phyloP scores from a whole-genome alignment of 2,329 filamentous ascomycete genomes.

The Epichloe sibirici region DNA sequence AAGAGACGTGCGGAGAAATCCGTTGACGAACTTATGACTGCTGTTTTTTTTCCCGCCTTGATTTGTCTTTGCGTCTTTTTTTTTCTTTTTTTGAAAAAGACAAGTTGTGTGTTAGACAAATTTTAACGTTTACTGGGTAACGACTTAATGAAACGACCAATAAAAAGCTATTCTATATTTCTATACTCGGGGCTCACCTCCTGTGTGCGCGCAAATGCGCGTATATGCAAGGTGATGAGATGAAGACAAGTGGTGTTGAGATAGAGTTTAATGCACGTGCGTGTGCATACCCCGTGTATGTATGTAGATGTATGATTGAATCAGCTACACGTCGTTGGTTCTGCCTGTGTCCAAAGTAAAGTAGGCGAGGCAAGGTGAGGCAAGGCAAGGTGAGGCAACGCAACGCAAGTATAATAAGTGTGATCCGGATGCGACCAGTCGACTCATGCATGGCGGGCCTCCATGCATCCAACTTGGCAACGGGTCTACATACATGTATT shows the following conservation, averaged over 20 bases:
- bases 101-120: slow-evolving; percentile 21
- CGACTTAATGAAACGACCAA: slow-evolving; percentile 28
- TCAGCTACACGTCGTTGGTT: background rate
- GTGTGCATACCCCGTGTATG: background rate
- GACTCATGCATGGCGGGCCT: too few species aligned
- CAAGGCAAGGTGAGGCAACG: too few species aligned
- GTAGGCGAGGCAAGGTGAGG: too few species aligned
- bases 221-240: background rate
- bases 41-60: slow-evolving; percentile 11
- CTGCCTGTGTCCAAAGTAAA: background rate
- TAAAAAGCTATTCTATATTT: slow-evolving; percentile 22
- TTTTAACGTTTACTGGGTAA: slow-evolving; percentile 25
- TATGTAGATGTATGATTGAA: background rate
- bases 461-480: too few species aligned
- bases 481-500: too few species aligned
- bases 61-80: background rate
- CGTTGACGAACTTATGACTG: slow-evolving; percentile 26
- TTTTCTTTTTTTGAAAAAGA: slow-evolving; percentile 14
- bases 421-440: too few species aligned
- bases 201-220: too few species aligned
- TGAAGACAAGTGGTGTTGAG: background rate
- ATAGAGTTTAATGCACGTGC: background rate
- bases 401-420: too few species aligned
- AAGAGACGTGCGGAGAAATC: slow-evolving; percentile 14
- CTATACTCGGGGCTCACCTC: too few species aligned